Evolutionary conservation across 2,329 filamentous ascomycete species (phyloP), one percentile per base, ranked within the genome.

Genomic region (Metarhizium anisopliae): DNA sequence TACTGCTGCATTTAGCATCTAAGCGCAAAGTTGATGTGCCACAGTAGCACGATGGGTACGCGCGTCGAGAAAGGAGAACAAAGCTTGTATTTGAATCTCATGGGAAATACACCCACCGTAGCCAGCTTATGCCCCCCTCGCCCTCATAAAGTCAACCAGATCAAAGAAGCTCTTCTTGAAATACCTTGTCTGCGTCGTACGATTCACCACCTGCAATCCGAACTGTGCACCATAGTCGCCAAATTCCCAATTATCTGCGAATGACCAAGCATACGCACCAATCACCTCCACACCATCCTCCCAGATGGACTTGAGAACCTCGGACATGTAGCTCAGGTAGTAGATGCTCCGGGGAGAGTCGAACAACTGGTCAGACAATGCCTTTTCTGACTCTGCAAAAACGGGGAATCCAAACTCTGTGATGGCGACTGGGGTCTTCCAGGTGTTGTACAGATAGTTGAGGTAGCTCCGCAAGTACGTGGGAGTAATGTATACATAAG

Each of bases 131-230:
- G 42, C 42, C n/a, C 47, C 53, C 20, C 66, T 62, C 0, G 66
- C 62, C 55, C 64, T 65, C 60, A 80, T 65, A 56, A 81, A 81
- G 60, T 82, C 77, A 16, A 82, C 77, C 60, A 78, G 64, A 54
- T 82, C 79, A 61, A 83, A 83, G 60, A 83, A 80, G 52, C 78
- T 81, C 70, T 79, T 80, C 69, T 82, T 83, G 54, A 76, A 82
- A 43, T 69, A 64, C 29, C 79, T 65, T 58, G 75, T 70, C 63
- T 78, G 73, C 3, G 74, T 79, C 3, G 78, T 80, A 4, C 74
- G 68, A 59, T 83, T 81, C 2, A 83, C 77, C 1, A 72, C 74
- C 63, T 84, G 80, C 49, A 84, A 73, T 0, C 81, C 81, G 65
- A 81, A 84, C 2, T 77, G 76, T 16, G 71, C 62, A 8, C 58